Evolutionary conservation across 805 yeast species (phyloP), one percentile per base, ranked within the genome.

Genomic region (Myxozyma sirexii): DNA sequence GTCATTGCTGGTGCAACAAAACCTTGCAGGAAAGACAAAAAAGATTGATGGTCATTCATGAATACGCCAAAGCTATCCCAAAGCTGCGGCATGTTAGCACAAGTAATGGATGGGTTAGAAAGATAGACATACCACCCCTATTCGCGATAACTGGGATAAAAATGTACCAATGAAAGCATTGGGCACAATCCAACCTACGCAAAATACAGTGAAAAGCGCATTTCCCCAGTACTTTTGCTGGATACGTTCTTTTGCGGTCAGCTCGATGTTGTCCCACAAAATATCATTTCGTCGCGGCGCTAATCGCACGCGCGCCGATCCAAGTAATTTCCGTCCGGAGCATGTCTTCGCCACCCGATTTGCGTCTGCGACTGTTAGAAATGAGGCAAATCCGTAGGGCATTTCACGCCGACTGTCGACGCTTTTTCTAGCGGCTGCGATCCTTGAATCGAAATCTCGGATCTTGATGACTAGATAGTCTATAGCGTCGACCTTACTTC

Each of bases 121-220:
- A 39, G 13, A 23, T 10, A 33, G 21, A 51, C 61, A 12, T 41
- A 62, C 59, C 7, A 61, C 67, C 0, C 75, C 78, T 19, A 76
- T 64, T 6, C 77, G 61, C 27, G 70, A 70, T 49, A 76, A 53
- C 48, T 76, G 74, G 8, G 78, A 67, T 12, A 76, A 35, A 50
- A 76, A 76, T 47, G 76, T 74, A 23, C 78, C 77, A 35, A 76
- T 72, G 48, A 76, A 72, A 1, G 79, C 78, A 56, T 71, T 73
- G 2, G 78, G 78, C 2, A 74, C 72, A 21, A 75, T 69, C 78
- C 78, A 75, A 8, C 70, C 60, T 0, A 75, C 38, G 54, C 75
- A 47, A 39, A 76, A 39, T 2, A 57, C 54, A 0, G 65, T 61
- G 54, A 69, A 75, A 1, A 75, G 33, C 1, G 71, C 23, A 51